phyloP scores from a whole-genome alignment of 1,284 basidiomycete species.

The Xerocomus amazonicus region DNA sequence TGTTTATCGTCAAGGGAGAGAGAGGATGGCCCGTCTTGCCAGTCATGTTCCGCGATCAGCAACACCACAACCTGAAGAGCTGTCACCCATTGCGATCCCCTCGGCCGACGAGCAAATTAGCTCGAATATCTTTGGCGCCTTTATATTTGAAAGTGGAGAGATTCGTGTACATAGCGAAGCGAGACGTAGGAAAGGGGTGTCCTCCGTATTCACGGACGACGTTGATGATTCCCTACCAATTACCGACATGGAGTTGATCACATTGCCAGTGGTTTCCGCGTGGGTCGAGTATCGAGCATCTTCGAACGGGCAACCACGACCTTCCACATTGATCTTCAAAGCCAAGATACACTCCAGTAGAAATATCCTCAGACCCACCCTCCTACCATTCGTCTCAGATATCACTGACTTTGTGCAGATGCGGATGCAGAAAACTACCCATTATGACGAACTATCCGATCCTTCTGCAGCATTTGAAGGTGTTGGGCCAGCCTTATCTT shows the following conservation, averaged over 20 bases:
- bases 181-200: slow-evolving; percentile 36
- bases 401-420: slow-evolving; percentile 61
- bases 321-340: slow-evolving; percentile 68
- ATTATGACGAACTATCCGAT: slow-evolving; percentile 3
- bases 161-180: slow-evolving; percentile 60
- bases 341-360: slow-evolving; percentile 82
- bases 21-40: slow-evolving; percentile 64
- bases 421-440: slow-evolving; percentile 48
- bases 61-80: slow-evolving; percentile 27
- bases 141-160: slow-evolving; percentile 79
- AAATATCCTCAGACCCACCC: slow-evolving; percentile 75
- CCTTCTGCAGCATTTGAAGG: neutral
- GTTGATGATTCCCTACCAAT: slow-evolving; percentile 47
- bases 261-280: slow-evolving; percentile 76
- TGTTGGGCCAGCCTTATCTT: slow-evolving; percentile 9
- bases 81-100: slow-evolving; percentile 3
- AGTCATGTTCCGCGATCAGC: slow-evolving; percentile 47
- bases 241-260: slow-evolving; percentile 59
- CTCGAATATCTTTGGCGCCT: slow-evolving; percentile 66
- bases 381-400: slow-evolving; percentile 82
- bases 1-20: slow-evolving; percentile 81
- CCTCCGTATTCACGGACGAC: slow-evolving; percentile 39
- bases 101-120: slow-evolving; percentile 34
- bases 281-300: slow-evolving; percentile 79
- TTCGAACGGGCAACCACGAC: slow-evolving; percentile 37